Conservation (phyloP, 441 rosid species). For the Adansonia rubrostipa region DNA sequence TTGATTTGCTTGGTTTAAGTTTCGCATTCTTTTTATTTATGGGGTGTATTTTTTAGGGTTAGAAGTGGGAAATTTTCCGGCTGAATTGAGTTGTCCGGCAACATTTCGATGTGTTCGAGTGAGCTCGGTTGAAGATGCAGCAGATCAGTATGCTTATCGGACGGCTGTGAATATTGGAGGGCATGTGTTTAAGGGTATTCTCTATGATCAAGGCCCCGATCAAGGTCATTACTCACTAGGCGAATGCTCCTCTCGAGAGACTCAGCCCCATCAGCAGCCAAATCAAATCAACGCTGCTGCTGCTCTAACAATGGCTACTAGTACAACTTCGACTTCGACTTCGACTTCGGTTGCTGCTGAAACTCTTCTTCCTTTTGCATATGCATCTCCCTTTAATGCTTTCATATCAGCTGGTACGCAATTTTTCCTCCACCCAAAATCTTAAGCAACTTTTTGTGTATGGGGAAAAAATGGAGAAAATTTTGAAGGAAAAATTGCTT, state of each 20-base stretch:
- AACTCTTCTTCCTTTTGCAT: conserved; percentile 32
- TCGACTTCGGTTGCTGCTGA: conserved; percentile 22
- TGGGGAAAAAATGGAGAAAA: background rate
- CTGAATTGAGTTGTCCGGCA: conserved; percentile 48
- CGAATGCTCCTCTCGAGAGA: conserved; percentile 37
- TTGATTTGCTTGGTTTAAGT: background rate
- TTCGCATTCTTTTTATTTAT: background rate
- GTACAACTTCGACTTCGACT: conserved; percentile 11
- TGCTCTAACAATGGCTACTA: conserved; percentile 21
- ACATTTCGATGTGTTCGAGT: conserved; percentile 53
- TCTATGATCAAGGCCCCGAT: conserved; percentile 58
- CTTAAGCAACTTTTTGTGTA: conserved; percentile 25
- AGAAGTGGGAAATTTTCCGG: conserved; percentile 49
- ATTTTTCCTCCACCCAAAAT: conserved; percentile 40
- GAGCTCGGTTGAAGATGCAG: conserved; percentile 43
- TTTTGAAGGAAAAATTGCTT: background rate
- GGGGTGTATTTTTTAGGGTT: conserved; percentile 34
- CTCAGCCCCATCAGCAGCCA: conserved; percentile 21
- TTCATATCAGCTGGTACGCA: conserved; percentile 40
- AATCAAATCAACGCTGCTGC: conserved; percentile 16
- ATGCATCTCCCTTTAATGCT: conserved; percentile 36
- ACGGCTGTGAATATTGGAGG: conserved; percentile 56
- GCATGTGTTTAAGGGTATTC: conserved; percentile 56
- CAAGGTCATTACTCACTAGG: conserved; percentile 25
- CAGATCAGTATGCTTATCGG: conserved; percentile 50